Evolutionary conservation across 1,284 basidiomycete species (phyloP), one percentile per base, ranked within the genome.

Genomic region (Ceratobasidium theobromae): DNA sequence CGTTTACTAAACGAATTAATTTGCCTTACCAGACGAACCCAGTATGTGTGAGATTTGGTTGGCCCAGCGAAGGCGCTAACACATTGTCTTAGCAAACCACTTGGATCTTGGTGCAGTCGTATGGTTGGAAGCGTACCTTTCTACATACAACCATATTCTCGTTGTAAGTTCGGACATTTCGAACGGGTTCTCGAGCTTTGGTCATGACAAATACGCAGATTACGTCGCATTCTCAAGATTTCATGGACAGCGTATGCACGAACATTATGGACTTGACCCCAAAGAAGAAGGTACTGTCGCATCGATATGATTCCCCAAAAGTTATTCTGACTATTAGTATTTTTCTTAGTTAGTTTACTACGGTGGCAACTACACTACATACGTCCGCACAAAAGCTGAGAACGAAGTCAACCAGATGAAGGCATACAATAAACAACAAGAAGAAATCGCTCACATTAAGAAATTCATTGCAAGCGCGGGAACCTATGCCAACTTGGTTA

Each of bases 321-420:
- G 46, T 49, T 46, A 25, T 16, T 38, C 33, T 43, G 40, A 43
- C 4, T 14, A 23, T 43, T 23, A 60, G 3, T 38, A 25, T 28
- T 43, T 40, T 16, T 32, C 4, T 18, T 58, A 79, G 75, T 74
- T 95, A 62, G 79, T 89, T 33, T 97, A 97, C 79, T 98, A 98
- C 79, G 87, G 89, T 74, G 96, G 96, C 82, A 98, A 98, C 80
- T 98, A 97, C 81, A 84, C 93, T 57, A 95, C 91, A 43, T 98
- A 96, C 79, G 95, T 98, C 72, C 87, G 93, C 75, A 98, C 96
- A 69, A 97, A 92, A 84, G 76, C 81, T 73, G 96, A 99, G 84
- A 98, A 98, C 82, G 96, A 98, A 82, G 88, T 93, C 74, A 99
- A 98, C 79, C 95, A 98, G 81, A 85, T 98, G 94, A 98, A 98